Evolutionary conservation across 169 alveolate species (phyloP), one percentile per base, ranked within the genome.

Genomic region (Cryptosporidium viatorum): DNA sequence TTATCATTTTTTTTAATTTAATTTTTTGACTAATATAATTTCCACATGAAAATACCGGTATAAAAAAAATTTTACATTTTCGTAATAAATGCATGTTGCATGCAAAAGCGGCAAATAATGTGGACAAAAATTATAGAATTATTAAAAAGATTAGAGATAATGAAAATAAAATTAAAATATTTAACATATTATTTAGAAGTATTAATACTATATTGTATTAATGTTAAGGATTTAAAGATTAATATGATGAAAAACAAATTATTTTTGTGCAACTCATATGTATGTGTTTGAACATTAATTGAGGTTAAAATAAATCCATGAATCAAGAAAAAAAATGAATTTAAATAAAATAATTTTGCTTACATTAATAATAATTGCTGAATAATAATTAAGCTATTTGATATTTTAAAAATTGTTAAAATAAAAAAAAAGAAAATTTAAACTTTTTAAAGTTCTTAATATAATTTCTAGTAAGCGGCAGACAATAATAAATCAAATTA

Each of bases 11-110:
- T 12, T 55, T 55, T 23, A 21, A 55, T 55, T 23, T 23, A 21
- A 0, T 23, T 55, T 55, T 55, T 23, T 55, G 67, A 55, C 67
- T 55, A n/a, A 23, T 55, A 1, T 55, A 55, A 0, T 55, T n/a
- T 55, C 37, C 67, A 55, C 67, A 55, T 55, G 2, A 55, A 55
- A 55, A 55, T 55, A 55, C 67, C 67, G 67, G 67, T 23, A 55
- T 26, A 55, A 29, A 55, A 26, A 26, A n/a, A 55, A 9, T 21
- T 55, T 55, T 55, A n/a, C 67, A 55, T 55, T 55, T 55, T 55
- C 9, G 10, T 23, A 55, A n/a, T 10, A 5, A 48, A 55, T 55
- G n/a, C 67, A 55, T 55, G 67, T n/a, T 55, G 35, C 67, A 55
- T 55, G 67, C 67, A 55, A 8, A 8, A 3, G 37, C 67, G 67